These are phyloP conservation scores for Trichomonas gallinae DNA, from an alignment of 208 protist species.

Conservation along the genomic window DNA sequence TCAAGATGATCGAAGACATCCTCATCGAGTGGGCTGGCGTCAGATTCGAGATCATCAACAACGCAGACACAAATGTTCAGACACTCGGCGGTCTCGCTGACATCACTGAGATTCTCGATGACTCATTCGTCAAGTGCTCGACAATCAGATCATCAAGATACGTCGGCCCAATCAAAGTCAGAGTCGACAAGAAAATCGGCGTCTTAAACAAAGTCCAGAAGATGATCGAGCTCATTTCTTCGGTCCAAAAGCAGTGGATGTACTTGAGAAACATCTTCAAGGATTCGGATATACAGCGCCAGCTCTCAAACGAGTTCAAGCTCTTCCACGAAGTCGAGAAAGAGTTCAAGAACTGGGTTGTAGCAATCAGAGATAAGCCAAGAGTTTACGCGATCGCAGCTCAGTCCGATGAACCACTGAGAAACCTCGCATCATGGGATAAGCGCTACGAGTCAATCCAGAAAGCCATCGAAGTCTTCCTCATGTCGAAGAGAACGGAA, in stretches of 20 bases:
- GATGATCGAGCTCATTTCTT: background rate
- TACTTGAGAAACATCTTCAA: slow-evolving; percentile 8
- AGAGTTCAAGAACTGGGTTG: slow-evolving; percentile 40
- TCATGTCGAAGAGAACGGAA: slow-evolving; percentile 49
- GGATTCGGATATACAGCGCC: background rate
- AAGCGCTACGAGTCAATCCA: slow-evolving; percentile 77
- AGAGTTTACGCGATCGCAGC: background rate
- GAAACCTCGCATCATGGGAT: slow-evolving; percentile 37
- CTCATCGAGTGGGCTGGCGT: background rate
- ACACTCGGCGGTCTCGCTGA: background rate
- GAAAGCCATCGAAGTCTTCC: slow-evolving; percentile 79
- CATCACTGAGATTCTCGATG: background rate
- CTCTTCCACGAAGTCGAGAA: slow-evolving; percentile 36
- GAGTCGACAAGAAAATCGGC: slow-evolving; percentile 45
- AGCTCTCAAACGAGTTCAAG: background rate
- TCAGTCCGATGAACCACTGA: background rate
- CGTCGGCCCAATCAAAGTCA: background rate
- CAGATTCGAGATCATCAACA: background rate
- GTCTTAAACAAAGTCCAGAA: slow-evolving; percentile 37
- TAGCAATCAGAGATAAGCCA: background rate
- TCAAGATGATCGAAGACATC: background rate
- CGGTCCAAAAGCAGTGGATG: background rate
- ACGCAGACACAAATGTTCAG: background rate
- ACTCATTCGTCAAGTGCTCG: background rate
- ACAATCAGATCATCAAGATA: background rate